Conservation (phyloP, 2,329 filamentous ascomycete species). For the Niveomyces coronatus region DNA sequence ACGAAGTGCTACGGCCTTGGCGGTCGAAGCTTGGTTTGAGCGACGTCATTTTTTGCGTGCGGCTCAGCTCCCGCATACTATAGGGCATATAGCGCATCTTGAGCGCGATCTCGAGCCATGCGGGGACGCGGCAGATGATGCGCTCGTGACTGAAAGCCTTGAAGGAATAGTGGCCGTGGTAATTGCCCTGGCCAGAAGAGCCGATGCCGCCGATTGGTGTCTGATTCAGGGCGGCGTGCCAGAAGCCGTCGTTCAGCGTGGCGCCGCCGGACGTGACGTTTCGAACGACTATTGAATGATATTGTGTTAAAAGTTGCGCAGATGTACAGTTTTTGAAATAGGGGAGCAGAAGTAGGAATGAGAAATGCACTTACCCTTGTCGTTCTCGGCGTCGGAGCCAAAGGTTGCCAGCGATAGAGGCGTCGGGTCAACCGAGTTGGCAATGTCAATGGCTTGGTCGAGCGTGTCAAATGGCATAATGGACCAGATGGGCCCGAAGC, state of each 20-base stretch:
- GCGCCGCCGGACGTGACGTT: constrained; percentile 59
- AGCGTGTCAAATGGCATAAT: constrained; percentile 68
- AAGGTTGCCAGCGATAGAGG: constrained; percentile 81
- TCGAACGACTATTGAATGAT: constrained; percentile 41
- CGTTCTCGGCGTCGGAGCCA: constrained; percentile 67
- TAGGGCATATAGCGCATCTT: constrained; percentile 60
- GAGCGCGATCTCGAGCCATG: constrained; percentile 58
- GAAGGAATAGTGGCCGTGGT: constrained; percentile 67
- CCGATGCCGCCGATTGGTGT: constrained; percentile 78
- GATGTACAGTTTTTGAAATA: neutral
- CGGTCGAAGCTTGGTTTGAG: constrained; percentile 52
- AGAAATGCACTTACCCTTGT: constrained; percentile 48
- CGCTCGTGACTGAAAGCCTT: constrained; percentile 56
- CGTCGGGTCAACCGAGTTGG: constrained; percentile 71
- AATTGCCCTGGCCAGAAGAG: constrained; percentile 63
- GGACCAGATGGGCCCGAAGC: constrained; percentile 86
- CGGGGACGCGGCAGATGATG: constrained; percentile 49
- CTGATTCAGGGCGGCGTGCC: constrained; percentile 60
- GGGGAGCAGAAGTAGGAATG: neutral
- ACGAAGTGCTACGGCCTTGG: constrained; percentile 44
- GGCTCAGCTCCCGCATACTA: constrained; percentile 32
- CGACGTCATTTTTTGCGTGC: constrained; percentile 31
- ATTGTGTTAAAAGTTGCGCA: neutral
- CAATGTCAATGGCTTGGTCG: constrained; percentile 76
- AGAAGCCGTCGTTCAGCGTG: constrained; percentile 55